Conservation (phyloP, 805 yeast genomes). For the Diddensiella santjacobensis region DNA sequence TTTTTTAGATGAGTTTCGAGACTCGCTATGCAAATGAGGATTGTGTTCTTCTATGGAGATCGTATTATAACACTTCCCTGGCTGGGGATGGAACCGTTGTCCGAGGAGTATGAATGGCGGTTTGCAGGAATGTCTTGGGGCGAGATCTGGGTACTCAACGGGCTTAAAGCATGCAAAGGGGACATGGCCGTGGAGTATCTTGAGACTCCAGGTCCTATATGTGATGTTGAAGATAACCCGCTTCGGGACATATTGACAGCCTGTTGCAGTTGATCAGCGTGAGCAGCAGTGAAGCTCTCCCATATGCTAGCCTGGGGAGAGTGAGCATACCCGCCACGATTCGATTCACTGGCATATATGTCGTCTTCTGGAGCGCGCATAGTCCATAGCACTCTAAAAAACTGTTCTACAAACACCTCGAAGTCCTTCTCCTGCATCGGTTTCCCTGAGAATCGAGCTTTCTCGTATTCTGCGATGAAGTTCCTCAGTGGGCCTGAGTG, state of each 20-base stretch:
- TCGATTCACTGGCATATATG: not conserved
- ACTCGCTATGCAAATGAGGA: not conserved
- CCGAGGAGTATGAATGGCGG: not conserved
- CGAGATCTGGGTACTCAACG: constrained; percentile 4
- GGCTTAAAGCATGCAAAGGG: constrained; percentile 7
- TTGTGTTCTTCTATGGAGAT: not conserved
- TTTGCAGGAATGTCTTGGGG: not conserved
- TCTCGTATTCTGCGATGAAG: constrained; percentile 58
- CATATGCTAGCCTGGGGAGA: not conserved
- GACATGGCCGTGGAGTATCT: constrained; percentile 4
- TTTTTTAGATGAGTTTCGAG: not conserved
- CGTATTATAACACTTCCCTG: constrained; percentile 14
- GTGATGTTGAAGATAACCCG: not conserved
- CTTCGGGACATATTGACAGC: not conserved
- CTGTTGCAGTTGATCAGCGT: not conserved
- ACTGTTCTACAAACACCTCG: constrained; percentile 50
- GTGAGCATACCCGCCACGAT: not conserved
- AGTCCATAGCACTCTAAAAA: constrained; percentile 19
- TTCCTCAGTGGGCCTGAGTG: constrained; percentile 23
- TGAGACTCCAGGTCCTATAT: not conserved
- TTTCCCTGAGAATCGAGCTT: constrained; percentile 60
- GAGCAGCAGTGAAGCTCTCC: constrained; percentile 1
- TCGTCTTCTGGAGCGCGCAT: constrained; percentile 13
- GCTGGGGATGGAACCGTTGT: not conserved
- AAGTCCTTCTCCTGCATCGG: constrained; percentile 58